Conservation (phyloP, 495 filamentous ascomycete genomes). For the Penicillium nucicola region DNA sequence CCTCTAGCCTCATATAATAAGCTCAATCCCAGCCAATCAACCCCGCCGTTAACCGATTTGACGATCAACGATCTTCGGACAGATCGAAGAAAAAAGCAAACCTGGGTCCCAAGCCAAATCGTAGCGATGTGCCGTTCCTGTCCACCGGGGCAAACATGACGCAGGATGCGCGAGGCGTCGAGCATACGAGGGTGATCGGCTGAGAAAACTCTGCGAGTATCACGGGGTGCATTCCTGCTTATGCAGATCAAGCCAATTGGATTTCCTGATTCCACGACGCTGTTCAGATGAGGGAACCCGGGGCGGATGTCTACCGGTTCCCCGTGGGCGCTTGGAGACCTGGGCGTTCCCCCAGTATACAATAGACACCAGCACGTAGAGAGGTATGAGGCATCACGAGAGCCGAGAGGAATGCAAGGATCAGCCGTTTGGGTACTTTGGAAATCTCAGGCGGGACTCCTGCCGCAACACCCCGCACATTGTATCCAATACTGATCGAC, state of each 20-base stretch:
- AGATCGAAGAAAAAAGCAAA: conserved; percentile 8
- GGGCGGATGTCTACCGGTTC: neutral
- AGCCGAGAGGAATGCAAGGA: neutral
- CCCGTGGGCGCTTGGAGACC: neutral
- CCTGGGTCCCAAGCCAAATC: conserved; percentile 3
- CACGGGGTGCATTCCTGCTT: conserved; percentile 1
- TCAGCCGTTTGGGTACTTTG: neutral
- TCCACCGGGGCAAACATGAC: no score
- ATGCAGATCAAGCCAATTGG: conserved; percentile 1
- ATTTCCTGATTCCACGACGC: neutral
- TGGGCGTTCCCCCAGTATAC: neutral
- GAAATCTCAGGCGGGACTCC: neutral
- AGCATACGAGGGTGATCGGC: conserved; percentile 7
- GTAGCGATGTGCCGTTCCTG: neutral
- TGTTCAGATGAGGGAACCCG: neutral
- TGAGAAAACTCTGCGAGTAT: neutral
- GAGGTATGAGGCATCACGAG: no score
- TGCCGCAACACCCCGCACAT: conserved; percentile 4
- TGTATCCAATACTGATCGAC: neutral
- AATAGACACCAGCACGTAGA: no score
- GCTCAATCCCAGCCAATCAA: conserved; percentile 8
- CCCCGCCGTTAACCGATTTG: neutral
- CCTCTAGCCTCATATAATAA: conserved; percentile 1
- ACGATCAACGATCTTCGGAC: neutral
- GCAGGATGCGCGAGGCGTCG: no score